These are phyloP conservation scores for Termitomyces sp. DNA, from an alignment of 768 basidiomycete species.

Conservation along the genomic window DNA sequence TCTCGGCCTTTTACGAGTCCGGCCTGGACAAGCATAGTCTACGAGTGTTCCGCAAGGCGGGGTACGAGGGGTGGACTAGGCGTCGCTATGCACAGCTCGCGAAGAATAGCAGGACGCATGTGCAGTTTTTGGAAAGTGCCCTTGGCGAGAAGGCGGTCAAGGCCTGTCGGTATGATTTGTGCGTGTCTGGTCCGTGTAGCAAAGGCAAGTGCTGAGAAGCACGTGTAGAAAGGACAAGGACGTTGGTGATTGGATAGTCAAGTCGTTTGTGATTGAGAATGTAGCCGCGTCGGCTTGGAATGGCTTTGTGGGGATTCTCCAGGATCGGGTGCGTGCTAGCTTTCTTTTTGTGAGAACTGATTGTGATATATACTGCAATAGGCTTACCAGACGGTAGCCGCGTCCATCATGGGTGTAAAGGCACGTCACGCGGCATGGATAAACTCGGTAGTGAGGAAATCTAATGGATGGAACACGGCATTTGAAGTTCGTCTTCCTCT, in stretches of 20 bases:
- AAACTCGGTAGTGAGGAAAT: conserved; percentile 35
- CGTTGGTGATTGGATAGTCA: conserved; percentile 41
- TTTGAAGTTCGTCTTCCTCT: conserved; percentile 41
- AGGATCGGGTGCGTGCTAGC: neutral
- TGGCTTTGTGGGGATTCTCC: conserved; percentile 31
- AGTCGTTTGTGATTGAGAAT: conserved; percentile 49
- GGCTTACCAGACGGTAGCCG: conserved; percentile 48
- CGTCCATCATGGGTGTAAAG: conserved; percentile 55
- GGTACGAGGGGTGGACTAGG: conserved; percentile 41
- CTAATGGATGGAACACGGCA: conserved; percentile 18
- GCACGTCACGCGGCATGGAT: conserved; percentile 65
- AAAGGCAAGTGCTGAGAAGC: neutral
- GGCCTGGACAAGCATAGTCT: conserved; percentile 36
- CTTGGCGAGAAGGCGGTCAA: conserved; percentile 34
- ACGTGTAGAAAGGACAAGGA: conserved; percentile 37
- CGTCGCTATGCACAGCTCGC: conserved; percentile 44
- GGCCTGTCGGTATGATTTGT: conserved; percentile 61
- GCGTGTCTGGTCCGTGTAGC: conserved; percentile 14
- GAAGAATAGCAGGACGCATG: conserved; percentile 45
- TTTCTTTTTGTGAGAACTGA: neutral
- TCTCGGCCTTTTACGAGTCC: conserved; percentile 36
- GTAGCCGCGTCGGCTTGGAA: conserved; percentile 55
- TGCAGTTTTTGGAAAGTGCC: conserved; percentile 44
- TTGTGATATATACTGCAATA: conserved; percentile 10
- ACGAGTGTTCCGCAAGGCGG: conserved; percentile 36